Evolutionary conservation across 2,329 filamentous ascomycete species (phyloP), one percentile per base, ranked within the genome.

Genomic region (Xylaria sp.): DNA sequence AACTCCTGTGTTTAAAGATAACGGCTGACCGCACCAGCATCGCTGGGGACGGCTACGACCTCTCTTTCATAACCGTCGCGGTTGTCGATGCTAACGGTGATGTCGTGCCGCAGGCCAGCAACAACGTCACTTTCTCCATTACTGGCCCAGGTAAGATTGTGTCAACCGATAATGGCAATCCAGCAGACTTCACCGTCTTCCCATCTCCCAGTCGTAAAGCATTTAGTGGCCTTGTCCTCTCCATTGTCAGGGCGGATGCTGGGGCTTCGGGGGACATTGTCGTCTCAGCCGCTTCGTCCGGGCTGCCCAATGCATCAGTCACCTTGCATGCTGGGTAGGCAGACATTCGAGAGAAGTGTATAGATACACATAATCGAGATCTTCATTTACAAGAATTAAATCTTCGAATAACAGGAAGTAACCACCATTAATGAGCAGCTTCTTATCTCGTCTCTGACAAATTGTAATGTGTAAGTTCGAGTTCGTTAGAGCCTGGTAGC

Each of bases 81-180:
- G 81, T 87, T 0, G 74, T 82, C 3, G 85, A 87, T 64, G 73
- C 50, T 10, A 71, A 79, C 0, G 85, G 84, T 1, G 76, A 81
- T 48, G 65, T 80, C 0, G 84, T 86, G 1, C 83, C 83, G 0
- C 67, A 72, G 3, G 85, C 85, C 1, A 75, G 75, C 23, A 77
- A 83, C 68, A 70, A 69, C 15, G 78, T 87, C 46, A 80, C 77
- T 0, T 87, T 87, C 68, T 78, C 80, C 0, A 68, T 85, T 5
- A 72, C 74, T 0, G 84, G 82, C 0, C 78, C 80, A 0, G 86
- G 81, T 0, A 76, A 81, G 72, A 82, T 87, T 50, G 78, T 84
- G 1, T 76, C 82, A 0, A 87, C 85, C 0, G 84, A 87, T 59
- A 87, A 86, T 60, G 85, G 85, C 1, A 80, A 86, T 63, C 82